Conservation (phyloP, 495 filamentous ascomycete species). For the Penicillium soppii region DNA sequence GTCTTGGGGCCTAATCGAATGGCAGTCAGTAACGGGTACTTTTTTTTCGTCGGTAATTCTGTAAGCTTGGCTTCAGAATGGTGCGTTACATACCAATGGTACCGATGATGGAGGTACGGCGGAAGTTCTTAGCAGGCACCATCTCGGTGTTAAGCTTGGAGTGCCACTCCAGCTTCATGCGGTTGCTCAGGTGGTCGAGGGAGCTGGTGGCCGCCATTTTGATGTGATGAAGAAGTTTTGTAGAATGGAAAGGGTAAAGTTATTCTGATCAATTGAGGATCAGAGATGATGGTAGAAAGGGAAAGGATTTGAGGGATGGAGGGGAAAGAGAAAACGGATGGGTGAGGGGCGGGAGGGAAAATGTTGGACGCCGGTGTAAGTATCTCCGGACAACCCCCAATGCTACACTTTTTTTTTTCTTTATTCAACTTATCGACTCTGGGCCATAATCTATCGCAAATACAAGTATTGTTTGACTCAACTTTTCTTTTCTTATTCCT, state of each 20-base stretch:
- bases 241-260: conserved; percentile 12
- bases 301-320: conserved; percentile 14
- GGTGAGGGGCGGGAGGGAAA: conserved; percentile 37
- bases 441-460: neutral
- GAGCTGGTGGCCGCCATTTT: conserved; percentile 55
- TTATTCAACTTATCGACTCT: neutral
- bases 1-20: conserved; percentile 78
- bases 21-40: conserved; percentile 11
- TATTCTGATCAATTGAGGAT: conserved; percentile 11
- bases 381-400: conserved; percentile 20
- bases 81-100: conserved; percentile 73
- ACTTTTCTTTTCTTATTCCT: neutral
- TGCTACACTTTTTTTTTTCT: conserved; percentile 2
- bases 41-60: neutral
- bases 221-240: conserved; percentile 20
- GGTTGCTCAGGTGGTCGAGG: conserved; percentile 77
- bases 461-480: neutral
- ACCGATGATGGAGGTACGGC: conserved; percentile 96
- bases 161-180: conserved; percentile 90
- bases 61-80: neutral
- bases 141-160: conserved; percentile 77
- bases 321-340: conserved; percentile 28
- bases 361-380: conserved; percentile 36
- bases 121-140: conserved; percentile 79
- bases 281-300: conserved; percentile 8